Conservation (phyloP, 1,284 basidiomycete genomes). For the Sporisorium reilianum region DNA sequence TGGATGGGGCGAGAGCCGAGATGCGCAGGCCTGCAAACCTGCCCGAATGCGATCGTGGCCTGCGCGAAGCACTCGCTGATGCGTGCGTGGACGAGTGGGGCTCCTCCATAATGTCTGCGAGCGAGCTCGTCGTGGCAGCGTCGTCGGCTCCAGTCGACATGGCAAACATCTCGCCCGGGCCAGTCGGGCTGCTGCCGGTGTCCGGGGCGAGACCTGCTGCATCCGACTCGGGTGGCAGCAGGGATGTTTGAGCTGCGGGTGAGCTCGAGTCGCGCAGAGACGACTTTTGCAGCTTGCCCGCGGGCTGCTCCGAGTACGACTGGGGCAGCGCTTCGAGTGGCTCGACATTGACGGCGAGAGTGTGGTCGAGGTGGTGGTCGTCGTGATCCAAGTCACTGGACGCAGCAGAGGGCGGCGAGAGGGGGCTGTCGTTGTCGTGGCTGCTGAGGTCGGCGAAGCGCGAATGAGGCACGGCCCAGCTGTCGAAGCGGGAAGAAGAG, state of each 20-base stretch:
- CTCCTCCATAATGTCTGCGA: conserved; percentile 51
- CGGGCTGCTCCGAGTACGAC: conserved; percentile 39
- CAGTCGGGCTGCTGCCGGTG: not conserved
- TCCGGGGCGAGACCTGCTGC: not conserved
- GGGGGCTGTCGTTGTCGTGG: conserved; percentile 20
- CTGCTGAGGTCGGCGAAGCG: conserved; percentile 8
- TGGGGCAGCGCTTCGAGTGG: conserved; percentile 27
- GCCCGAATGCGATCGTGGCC: conserved; percentile 43
- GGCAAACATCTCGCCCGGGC: conserved; percentile 20
- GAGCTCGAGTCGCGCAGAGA: conserved; percentile 19
- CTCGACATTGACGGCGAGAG: conserved; percentile 32
- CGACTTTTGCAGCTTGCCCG: conserved; percentile 24
- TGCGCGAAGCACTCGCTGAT: not conserved
- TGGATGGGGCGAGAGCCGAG: conserved; percentile 27
- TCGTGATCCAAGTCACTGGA: conserved; percentile 26
- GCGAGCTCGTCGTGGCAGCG: conserved; percentile 17
- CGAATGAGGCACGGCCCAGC: conserved; percentile 41
- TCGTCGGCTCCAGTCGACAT: conserved; percentile 20
- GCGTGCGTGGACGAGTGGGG: conserved; percentile 9
- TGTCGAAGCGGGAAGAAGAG: conserved; percentile 36
- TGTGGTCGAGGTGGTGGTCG: not conserved
- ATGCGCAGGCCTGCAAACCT: conserved; percentile 48
- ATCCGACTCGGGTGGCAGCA: conserved; percentile 4
- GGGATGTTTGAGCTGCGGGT: not conserved
- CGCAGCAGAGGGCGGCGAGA: conserved; percentile 18